Percentiles rank a stretch among this genome's conserved stretches.
These are phyloP conservation scores for Ostreobium quekettii DNA, from an alignment of 139 green algal genomes.

Conservation along the genomic window DNA sequence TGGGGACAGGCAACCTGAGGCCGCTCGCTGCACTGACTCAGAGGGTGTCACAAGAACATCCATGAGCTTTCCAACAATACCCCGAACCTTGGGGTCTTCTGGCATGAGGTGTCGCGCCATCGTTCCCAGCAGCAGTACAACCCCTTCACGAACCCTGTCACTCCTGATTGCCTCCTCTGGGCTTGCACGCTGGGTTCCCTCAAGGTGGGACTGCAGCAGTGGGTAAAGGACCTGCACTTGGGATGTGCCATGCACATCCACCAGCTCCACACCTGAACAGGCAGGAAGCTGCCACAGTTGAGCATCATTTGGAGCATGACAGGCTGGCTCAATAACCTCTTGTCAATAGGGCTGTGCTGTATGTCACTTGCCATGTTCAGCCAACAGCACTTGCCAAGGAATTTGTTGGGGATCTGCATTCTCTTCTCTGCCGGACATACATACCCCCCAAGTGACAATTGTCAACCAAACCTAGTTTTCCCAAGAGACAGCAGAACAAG, in stretches of 20 bases:
- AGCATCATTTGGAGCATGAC: not conserved
- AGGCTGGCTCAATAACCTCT: not conserved
- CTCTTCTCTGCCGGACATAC: no score
- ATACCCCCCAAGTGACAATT: no score
- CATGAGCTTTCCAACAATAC: conserved; percentile 42
- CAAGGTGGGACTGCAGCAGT: conserved; percentile 81
- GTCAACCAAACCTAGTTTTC: no score
- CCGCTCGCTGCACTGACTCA: conserved; percentile 81
- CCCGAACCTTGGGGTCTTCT: conserved; percentile 49
- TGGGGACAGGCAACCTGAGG: conserved; percentile 75
- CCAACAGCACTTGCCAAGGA: not conserved
- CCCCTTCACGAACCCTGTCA: conserved; percentile 80
- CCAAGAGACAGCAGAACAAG: no score
- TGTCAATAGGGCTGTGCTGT: not conserved
- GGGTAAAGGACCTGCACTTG: conserved; percentile 63
- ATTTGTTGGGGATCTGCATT: no score
- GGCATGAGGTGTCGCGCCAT: conserved; percentile 73
- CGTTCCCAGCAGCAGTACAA: conserved; percentile 86
- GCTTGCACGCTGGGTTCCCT: conserved; percentile 15
- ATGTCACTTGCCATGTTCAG: not conserved
- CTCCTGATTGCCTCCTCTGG: conserved; percentile 51
- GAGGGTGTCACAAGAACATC: conserved; percentile 81
- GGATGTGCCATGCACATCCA: conserved; percentile 57
- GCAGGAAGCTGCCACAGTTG: not conserved
- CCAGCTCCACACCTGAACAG: conserved; percentile 55